Conservation (phyloP, 73 alveolate species). For the Halteria grandinella region DNA sequence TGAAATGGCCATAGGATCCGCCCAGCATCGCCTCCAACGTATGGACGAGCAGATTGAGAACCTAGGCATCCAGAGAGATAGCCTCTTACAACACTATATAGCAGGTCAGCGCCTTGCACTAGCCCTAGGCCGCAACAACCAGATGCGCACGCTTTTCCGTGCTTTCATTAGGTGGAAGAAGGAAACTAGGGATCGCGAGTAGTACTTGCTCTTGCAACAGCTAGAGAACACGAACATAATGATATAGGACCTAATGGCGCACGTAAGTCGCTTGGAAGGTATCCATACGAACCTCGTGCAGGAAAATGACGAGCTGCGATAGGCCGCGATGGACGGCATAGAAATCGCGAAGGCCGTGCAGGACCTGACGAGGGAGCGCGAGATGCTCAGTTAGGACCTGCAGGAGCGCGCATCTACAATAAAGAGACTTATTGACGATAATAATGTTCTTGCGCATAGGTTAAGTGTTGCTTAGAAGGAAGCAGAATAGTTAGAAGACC, state of each 20-base stretch:
- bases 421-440: conserved; percentile 73
- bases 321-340: conserved; percentile 79
- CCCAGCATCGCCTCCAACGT: conserved; percentile 19
- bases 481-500: conserved; percentile 53
- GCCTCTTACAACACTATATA: conserved; percentile 39
- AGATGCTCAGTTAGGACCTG: conserved; percentile 63
- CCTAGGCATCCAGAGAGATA: conserved; percentile 60
- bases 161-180: conserved; percentile 65
- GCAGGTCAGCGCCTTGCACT: conserved; percentile 64
- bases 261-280: no score
- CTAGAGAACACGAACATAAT: conserved; percentile 36
- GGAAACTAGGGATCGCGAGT: conserved; percentile 2
- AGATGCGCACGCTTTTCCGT: conserved; percentile 7
- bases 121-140: conserved; percentile 47
- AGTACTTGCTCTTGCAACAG: conserved; percentile 9
- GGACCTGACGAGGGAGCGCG: conserved; percentile 73
- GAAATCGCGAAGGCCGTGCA: conserved; percentile 83
- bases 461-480: conserved; percentile 59
- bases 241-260: conserved; percentile 37
- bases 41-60: conserved; percentile 53
- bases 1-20: conserved; percentile 58
- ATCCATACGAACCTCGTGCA: conserved; percentile 46
- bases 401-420: conserved; percentile 67
- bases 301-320: conserved; percentile 75
- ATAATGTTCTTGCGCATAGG: conserved; percentile 54